phyloP scores from a whole-genome alignment of 768 basidiomycete genomes.

The Lanmaoa rubissima region DNA sequence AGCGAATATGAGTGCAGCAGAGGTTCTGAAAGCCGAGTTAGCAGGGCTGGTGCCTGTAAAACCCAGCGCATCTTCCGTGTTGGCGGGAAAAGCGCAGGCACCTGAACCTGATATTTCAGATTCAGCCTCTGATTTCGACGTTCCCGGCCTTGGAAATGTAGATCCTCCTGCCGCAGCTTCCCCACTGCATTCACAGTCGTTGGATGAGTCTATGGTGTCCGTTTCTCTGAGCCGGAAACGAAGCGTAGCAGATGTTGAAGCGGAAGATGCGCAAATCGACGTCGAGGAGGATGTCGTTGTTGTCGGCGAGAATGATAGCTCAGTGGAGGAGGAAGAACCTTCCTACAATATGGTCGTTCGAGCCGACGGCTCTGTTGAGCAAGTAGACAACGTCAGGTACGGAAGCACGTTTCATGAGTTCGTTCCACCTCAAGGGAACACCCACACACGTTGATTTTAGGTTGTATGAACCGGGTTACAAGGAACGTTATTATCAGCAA shows the following conservation, averaged over 20 bases:
- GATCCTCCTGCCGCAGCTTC: conserved; percentile 20
- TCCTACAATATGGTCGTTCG: conserved; percentile 72
- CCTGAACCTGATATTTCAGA: conserved; percentile 25
- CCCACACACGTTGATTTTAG: conserved; percentile 39
- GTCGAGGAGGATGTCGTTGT: conserved; percentile 23
- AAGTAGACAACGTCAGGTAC: conserved; percentile 90
- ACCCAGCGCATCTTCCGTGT: conserved; percentile 29
- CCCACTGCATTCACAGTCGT: conserved; percentile 4
- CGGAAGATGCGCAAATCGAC: conserved; percentile 39
- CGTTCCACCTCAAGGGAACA: background rate
- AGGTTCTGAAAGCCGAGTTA: conserved; percentile 89
- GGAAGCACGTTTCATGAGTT: conserved; percentile 29
- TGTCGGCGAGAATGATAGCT: conserved; percentile 39
- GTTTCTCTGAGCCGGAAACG: conserved; percentile 42
- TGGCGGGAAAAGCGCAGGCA: conserved; percentile 35
- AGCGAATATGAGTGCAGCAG: conserved; percentile 96
- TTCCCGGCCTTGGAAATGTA: conserved; percentile 34
- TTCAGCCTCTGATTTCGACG: conserved; percentile 34
- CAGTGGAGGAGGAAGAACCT: conserved; percentile 48
- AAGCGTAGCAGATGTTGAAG: conserved; percentile 41
- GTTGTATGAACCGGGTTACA: conserved; percentile 95
- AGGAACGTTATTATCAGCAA: conserved; percentile 89
- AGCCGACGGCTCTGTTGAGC: conserved; percentile 90
- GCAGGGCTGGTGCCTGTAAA: conserved; percentile 50
- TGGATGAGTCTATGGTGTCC: conserved; percentile 21